phyloP scores from a whole-genome alignment of 140 eudicot species.

The Ambrosia hybrid region DNA sequence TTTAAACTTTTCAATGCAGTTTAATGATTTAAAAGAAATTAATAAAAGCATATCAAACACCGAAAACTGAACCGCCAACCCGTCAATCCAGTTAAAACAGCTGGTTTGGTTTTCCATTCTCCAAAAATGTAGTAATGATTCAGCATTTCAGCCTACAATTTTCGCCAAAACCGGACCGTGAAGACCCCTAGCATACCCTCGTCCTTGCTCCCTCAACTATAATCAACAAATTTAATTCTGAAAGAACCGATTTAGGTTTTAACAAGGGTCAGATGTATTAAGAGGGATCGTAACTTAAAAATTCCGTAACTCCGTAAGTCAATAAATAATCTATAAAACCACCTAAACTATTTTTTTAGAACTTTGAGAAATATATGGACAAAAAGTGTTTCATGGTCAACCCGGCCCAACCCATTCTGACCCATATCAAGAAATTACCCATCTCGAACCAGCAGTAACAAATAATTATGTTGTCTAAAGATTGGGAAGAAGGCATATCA shows the following conservation, averaged over 20 bases:
- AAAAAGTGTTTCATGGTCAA: not conserved
- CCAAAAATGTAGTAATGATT: too few relatives aligned
- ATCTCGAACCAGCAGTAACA: not conserved
- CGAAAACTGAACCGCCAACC: too few relatives aligned
- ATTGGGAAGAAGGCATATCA: not conserved
- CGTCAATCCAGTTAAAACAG: too few relatives aligned
- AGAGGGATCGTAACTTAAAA: not conserved
- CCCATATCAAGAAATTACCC: not conserved
- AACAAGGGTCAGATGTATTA: not conserved
- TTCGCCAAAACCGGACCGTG: too few relatives aligned
- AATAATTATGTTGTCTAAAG: not conserved
- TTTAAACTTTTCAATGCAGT: too few relatives aligned
- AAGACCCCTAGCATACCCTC: not conserved
- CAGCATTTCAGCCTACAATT: too few relatives aligned
- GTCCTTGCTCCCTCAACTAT: not conserved
- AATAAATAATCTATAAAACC: not conserved
- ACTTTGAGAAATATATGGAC: not conserved
- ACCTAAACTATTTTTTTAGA: not conserved
- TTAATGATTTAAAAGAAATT: too few relatives aligned
- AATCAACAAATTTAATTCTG: not conserved
- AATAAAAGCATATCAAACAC: too few relatives aligned
- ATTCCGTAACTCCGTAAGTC: not conserved
- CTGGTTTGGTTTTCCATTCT: too few relatives aligned
- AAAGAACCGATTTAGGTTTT: too few relatives aligned
- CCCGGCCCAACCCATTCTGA: not conserved